phyloP scores from a whole-genome alignment of 2,329 filamentous ascomycete genomes.

The Juglanconis oblonga region DNA sequence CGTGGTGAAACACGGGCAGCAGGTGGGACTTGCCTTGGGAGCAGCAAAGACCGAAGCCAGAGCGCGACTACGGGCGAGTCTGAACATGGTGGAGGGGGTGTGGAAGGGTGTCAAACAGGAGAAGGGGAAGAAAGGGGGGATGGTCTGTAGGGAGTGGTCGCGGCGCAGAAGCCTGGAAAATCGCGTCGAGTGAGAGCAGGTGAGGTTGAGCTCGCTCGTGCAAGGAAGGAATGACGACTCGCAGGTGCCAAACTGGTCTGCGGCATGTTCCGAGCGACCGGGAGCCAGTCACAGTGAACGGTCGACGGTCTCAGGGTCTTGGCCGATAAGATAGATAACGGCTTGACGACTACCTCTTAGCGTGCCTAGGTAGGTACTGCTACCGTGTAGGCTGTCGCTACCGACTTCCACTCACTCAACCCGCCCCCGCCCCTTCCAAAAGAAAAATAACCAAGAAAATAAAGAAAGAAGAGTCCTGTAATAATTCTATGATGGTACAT shows the following conservation, averaged over 20 bases:
- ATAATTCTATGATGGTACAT: no score
- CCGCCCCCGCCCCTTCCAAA: no score
- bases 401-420: no score
- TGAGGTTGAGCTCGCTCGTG: conserved; percentile 6
- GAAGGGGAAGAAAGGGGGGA: background rate
- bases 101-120: conserved; percentile 10
- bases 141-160: conserved; percentile 14
- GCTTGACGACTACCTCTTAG: no score
- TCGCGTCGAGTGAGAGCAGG: conserved; percentile 7
- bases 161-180: conserved; percentile 12
- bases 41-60: conserved; percentile 77
- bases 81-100: conserved; percentile 67
- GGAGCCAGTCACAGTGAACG: background rate
- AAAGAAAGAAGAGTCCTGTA: no score
- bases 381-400: no score
- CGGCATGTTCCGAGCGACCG: conserved; percentile 11
- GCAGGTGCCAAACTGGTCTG: conserved; percentile 14
- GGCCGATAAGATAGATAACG: no score
- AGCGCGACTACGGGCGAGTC: conserved; percentile 77
- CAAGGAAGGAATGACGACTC: conserved; percentile 17
- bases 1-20: conserved; percentile 5
- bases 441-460: no score
- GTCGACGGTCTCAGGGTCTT: background rate
- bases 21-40: conserved; percentile 60
- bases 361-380: no score